These are phyloP conservation scores for Nicotiana tomentosiformis DNA, from an alignment of 257 asterid species.

Conservation along the genomic window DNA sequence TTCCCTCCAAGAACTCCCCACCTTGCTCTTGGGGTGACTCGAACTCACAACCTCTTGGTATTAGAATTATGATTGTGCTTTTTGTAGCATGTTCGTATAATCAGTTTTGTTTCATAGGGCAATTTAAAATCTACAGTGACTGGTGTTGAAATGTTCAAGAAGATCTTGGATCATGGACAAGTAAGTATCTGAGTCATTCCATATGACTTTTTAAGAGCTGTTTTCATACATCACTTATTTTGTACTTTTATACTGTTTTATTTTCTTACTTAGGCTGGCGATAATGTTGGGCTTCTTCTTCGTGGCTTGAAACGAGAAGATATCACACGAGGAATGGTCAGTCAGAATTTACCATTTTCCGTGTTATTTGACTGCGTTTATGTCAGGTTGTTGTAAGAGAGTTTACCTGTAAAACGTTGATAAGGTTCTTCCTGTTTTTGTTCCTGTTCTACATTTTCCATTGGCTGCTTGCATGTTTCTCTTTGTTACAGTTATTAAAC, in stretches of 20 bases:
- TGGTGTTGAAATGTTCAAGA: slow-evolving; percentile 99
- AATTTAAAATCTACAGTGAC: slow-evolving; percentile 80
- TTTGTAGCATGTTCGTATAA: slow-evolving; percentile 2
- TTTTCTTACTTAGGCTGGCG: slow-evolving; percentile 75
- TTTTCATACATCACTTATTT: neutral
- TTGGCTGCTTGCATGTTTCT: neutral
- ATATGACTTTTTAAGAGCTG: neutral
- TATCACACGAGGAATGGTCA: slow-evolving; percentile 83
- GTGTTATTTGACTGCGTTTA: neutral
- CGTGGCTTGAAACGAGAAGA: slow-evolving; percentile 98
- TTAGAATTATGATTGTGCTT: neutral
- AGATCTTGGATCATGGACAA: slow-evolving; percentile 87
- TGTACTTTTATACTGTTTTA: neutral
- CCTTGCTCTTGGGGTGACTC: too few relatives aligned
- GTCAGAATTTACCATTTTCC: slow-evolving; percentile 13
- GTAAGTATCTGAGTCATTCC: slow-evolving; percentile 27
- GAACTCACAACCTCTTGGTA: too few relatives aligned
- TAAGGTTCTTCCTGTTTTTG: neutral
- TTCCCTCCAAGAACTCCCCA: too few relatives aligned
- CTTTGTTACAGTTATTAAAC: neutral
- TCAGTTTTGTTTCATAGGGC: slow-evolving; percentile 40
- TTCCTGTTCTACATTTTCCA: neutral
- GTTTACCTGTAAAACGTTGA: neutral
- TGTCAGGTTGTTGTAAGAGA: neutral
- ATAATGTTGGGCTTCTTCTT: slow-evolving; percentile 91